Evolutionary conservation across 331 rosid species (phyloP).

Genomic region (Quercus tomentella): DNA sequence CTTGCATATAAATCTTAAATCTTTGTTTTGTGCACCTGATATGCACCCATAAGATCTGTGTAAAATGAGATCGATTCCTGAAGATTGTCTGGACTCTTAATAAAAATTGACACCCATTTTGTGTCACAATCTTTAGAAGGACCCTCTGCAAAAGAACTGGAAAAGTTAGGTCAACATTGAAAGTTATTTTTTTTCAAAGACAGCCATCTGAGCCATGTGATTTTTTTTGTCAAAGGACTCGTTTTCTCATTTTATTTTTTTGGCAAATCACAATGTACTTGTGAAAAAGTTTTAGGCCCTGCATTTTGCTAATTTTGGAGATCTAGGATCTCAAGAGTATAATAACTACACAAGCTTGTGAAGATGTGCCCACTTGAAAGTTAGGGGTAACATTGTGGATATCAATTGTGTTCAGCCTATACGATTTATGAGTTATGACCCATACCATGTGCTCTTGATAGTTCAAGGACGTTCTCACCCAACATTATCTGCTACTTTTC

Average conservation of each 20-base stretch:
- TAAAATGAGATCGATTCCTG: slow-evolving; percentile 38
- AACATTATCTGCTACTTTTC: slow-evolving; percentile 23
- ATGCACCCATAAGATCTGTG: slow-evolving; percentile 9
- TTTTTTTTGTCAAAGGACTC: slow-evolving; percentile 1
- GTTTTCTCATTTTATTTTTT: not conserved
- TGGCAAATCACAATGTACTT: not conserved
- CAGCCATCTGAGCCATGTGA: not conserved
- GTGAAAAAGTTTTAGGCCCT: not conserved
- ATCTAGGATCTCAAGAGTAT: slow-evolving; percentile 5
- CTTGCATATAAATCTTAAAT: slow-evolving; percentile 4
- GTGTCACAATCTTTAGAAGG: slow-evolving; percentile 32
- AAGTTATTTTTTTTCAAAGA: not conserved
- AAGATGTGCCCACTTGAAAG: slow-evolving; percentile 23
- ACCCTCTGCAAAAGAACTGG: slow-evolving; percentile 33
- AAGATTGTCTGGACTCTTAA: slow-evolving; percentile 28
- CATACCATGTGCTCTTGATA: slow-evolving; percentile 44
- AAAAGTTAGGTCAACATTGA: slow-evolving; percentile 18
- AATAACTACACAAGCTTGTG: slow-evolving; percentile 12
- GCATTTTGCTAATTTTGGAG: not conserved
- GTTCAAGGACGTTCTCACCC: slow-evolving; percentile 21
- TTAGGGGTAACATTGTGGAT: slow-evolving; percentile 24
- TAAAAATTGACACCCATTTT: slow-evolving; percentile 22
- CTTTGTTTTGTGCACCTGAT: slow-evolving; percentile 29
- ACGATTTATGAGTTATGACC: slow-evolving; percentile 30
- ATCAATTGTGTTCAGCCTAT: slow-evolving; percentile 19